These are phyloP conservation scores for Ramalina intermedia DNA, from an alignment of 495 filamentous ascomycete species.

Conservation along the genomic window DNA sequence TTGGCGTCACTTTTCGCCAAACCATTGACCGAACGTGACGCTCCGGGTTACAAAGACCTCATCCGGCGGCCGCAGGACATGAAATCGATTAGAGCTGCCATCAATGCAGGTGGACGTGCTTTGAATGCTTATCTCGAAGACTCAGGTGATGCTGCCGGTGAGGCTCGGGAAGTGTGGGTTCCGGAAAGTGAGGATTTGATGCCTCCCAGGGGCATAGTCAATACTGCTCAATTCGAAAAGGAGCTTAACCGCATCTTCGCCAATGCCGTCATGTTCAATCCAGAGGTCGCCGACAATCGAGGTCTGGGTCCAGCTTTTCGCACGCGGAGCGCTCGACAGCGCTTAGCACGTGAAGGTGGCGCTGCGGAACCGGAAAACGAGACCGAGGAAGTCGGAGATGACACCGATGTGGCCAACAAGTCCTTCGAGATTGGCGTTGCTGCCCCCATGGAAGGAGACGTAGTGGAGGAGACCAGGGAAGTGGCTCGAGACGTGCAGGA, in stretches of 20 bases:
- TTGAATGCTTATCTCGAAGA: slow-evolving; percentile 43
- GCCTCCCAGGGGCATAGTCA: slow-evolving; percentile 84
- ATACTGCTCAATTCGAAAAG: slow-evolving; percentile 84
- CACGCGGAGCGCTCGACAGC: slow-evolving; percentile 10
- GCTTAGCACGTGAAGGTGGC: slow-evolving; percentile 15
- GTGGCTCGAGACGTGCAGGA: slow-evolving; percentile 72
- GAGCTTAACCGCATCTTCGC: slow-evolving; percentile 96
- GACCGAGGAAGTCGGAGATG: slow-evolving; percentile 25
- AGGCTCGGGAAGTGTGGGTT: slow-evolving; percentile 35
- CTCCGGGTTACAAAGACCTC: slow-evolving; percentile 76
- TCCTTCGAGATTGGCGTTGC: slow-evolving; percentile 3
- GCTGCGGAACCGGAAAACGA: slow-evolving; percentile 9
- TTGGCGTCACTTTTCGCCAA: slow-evolving; percentile 76
- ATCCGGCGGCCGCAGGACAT: slow-evolving; percentile 81
- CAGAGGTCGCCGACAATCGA: slow-evolving; percentile 43
- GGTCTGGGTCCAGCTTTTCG: slow-evolving; percentile 51
- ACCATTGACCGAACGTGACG: slow-evolving; percentile 70
- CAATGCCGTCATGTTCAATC: slow-evolving; percentile 96
- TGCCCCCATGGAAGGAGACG: slow-evolving; percentile 32
- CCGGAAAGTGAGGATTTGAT: slow-evolving; percentile 42
- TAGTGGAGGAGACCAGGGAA: slow-evolving; percentile 66
- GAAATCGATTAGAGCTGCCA: slow-evolving; percentile 68
- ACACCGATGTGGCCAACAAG: slow-evolving; percentile 29
- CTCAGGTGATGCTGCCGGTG: slow-evolving; percentile 29
- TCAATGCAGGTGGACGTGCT: slow-evolving; percentile 61